phyloP scores from a whole-genome alignment of 176 grass and related monocot genomes.

The Dendrocalamus sinicus region DNA sequence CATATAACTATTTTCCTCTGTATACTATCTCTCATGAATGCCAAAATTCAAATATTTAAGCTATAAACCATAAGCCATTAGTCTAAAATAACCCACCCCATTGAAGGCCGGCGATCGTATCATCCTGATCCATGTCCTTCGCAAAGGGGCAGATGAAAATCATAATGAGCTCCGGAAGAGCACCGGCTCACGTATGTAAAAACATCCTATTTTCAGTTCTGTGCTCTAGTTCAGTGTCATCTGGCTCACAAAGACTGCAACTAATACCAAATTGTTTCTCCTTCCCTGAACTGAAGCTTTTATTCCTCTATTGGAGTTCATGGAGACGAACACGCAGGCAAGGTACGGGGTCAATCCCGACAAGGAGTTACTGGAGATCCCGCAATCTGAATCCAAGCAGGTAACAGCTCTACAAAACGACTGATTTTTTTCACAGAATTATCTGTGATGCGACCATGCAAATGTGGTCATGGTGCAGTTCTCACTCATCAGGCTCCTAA shows the following conservation, averaged over 20 bases:
- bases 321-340: slow-evolving; percentile 66
- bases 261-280: not conserved
- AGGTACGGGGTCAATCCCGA: slow-evolving; percentile 69
- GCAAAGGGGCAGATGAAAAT: slow-evolving; percentile 53
- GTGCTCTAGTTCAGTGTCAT: not conserved
- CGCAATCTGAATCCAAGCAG: slow-evolving; percentile 65
- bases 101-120: slow-evolving; percentile 51
- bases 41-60: too few species aligned
- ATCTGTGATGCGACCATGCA: not conserved
- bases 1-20: too few species aligned
- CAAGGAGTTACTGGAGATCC: slow-evolving; percentile 61
- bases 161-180: slow-evolving; percentile 77
- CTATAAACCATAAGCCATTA: too few species aligned
- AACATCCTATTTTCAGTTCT: not conserved
- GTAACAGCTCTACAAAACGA: slow-evolving; percentile 35
- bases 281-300: slow-evolving; percentile 53
- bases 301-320: slow-evolving; percentile 83
- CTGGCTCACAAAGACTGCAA: not conserved
- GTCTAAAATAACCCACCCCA: too few species aligned
- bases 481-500: not conserved
- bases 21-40: too few species aligned
- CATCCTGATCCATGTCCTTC: slow-evolving; percentile 68
- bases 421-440: not conserved
- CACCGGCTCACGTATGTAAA: slow-evolving; percentile 59
- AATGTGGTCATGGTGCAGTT: not conserved